phyloP scores from a whole-genome alignment of 371 early-diverging fungal species.

The Polyrhizophydium stewartii region DNA sequence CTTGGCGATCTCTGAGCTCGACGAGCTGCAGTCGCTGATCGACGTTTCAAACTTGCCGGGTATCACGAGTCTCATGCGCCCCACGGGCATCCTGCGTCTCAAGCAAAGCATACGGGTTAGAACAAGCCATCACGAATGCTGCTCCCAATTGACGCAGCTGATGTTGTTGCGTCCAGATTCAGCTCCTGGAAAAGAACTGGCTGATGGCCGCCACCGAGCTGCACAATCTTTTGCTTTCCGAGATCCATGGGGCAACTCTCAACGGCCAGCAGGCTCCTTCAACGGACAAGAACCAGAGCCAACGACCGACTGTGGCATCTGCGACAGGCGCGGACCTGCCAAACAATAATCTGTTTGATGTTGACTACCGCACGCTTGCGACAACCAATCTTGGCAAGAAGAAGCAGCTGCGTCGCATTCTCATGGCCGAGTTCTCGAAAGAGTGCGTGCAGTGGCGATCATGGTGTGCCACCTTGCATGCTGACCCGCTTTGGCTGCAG shows the following conservation, averaged over 20 bases:
- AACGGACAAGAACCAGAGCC: not conserved
- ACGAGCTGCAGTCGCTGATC: constrained; percentile 16
- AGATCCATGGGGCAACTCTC: constrained; percentile 24
- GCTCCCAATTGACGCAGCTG: not conserved
- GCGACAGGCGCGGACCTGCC: not conserved
- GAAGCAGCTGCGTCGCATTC: constrained; percentile 35
- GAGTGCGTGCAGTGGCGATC: constrained; percentile 13
- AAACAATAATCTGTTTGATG: constrained; percentile 12
- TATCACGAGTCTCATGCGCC: constrained; percentile 10
- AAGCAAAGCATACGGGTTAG: not conserved
- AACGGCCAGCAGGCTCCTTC: not conserved
- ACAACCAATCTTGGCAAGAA: constrained; percentile 34
- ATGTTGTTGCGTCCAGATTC: constrained; percentile 15
- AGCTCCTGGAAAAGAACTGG: constrained; percentile 39
- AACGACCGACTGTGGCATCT: constrained; percentile 8
- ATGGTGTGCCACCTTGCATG: not conserved
- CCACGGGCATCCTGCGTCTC: constrained; percentile 7
- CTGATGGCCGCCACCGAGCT: constrained; percentile 36
- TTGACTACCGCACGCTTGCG: constrained; percentile 36
- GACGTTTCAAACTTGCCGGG: constrained; percentile 15
- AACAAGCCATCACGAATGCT: not conserved
- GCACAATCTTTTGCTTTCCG: constrained; percentile 26
- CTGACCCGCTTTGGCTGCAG: not conserved
- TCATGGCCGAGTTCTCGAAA: constrained; percentile 37
- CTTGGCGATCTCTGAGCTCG: constrained; percentile 40